Percentiles rank a stretch among this genome's conserved stretches.
phyloP scores from a whole-genome alignment of 2,329 filamentous ascomycete species.

The Aspergillus vadensis region DNA sequence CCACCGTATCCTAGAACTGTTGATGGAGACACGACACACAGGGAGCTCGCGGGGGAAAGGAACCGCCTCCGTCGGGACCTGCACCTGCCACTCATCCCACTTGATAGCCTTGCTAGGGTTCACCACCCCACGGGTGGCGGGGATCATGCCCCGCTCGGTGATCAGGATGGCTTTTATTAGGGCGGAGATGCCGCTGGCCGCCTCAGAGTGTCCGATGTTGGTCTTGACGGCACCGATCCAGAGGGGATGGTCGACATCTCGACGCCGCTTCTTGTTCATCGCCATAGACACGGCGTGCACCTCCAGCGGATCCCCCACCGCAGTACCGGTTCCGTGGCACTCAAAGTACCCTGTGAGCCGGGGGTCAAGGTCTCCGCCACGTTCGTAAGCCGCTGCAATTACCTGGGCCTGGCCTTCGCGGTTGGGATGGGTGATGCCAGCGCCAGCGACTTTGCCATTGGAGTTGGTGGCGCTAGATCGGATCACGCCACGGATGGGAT shows the following conservation, averaged over 20 bases:
- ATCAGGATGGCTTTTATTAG: constrained; percentile 28
- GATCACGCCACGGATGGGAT: constrained; percentile 22
- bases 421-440: constrained; percentile 32
- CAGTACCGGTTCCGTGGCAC: constrained; percentile 48
- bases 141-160: constrained; percentile 28
- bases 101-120: constrained; percentile 23
- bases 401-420: constrained; percentile 40
- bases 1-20: constrained; percentile 25
- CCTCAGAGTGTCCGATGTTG: constrained; percentile 34
- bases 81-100: constrained; percentile 7
- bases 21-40: constrained; percentile 17
- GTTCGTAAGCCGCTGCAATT: constrained; percentile 41
- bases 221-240: constrained; percentile 29
- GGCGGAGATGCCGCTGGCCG: constrained; percentile 23
- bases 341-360: constrained; percentile 39
- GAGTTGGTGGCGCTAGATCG: constrained; percentile 20
- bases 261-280: constrained; percentile 6
- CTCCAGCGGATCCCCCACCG: constrained; percentile 40
- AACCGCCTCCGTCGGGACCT: constrained; percentile 10
- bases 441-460: constrained; percentile 15
- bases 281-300: constrained; percentile 19
- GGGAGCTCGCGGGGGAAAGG: background rate
- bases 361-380: constrained; percentile 36
- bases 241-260: constrained; percentile 7
- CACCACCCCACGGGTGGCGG: constrained; percentile 26